Evolutionary conservation across 306 rosid genomes (phyloP).

Genomic region (Parietaria judaica): DNA sequence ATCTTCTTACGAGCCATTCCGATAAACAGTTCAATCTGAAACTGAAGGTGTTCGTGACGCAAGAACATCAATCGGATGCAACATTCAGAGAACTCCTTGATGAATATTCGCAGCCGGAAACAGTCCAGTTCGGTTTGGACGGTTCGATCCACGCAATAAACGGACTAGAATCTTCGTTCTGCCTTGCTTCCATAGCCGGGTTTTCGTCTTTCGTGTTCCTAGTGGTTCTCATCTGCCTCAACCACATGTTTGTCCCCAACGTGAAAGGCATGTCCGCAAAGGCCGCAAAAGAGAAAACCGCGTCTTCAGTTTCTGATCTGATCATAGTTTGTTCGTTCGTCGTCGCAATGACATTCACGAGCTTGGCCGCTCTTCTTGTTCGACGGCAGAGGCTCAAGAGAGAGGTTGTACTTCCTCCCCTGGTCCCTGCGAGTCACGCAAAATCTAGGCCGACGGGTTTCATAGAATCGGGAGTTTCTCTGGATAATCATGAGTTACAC

Average conservation of each 20-base stretch:
- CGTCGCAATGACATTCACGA: constrained; percentile 36
- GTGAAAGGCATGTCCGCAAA: constrained; percentile 19
- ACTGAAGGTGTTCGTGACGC: constrained; percentile 64
- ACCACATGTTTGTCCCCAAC: constrained; percentile 43
- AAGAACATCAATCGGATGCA: constrained; percentile 40
- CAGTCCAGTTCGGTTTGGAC: constrained; percentile 34
- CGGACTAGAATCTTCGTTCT: constrained; percentile 52
- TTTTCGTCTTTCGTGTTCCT: constrained; percentile 44
- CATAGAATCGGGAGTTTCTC: constrained; percentile 31
- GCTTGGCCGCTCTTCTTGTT: constrained; percentile 33
- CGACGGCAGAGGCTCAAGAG: constrained; percentile 61
- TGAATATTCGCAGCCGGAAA: constrained; percentile 36
- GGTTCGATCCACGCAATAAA: constrained; percentile 37
- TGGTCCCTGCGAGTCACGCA: constrained; percentile 21
- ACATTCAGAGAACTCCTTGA: constrained; percentile 36
- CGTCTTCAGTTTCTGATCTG: constrained; percentile 61
- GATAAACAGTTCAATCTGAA: constrained; percentile 34
- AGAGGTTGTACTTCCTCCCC: constrained; percentile 23
- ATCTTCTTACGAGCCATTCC: constrained; percentile 37
- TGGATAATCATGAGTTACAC: constrained; percentile 70
- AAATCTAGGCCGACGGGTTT: constrained; percentile 32
- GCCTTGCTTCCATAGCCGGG: constrained; percentile 61
- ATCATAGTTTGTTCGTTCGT: constrained; percentile 50
- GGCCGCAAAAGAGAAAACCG: constrained; percentile 35
- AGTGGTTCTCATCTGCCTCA: constrained; percentile 37